Evolutionary conservation across 805 yeast genomes (phyloP).

Genomic region (Metschnikowia sp.): DNA sequence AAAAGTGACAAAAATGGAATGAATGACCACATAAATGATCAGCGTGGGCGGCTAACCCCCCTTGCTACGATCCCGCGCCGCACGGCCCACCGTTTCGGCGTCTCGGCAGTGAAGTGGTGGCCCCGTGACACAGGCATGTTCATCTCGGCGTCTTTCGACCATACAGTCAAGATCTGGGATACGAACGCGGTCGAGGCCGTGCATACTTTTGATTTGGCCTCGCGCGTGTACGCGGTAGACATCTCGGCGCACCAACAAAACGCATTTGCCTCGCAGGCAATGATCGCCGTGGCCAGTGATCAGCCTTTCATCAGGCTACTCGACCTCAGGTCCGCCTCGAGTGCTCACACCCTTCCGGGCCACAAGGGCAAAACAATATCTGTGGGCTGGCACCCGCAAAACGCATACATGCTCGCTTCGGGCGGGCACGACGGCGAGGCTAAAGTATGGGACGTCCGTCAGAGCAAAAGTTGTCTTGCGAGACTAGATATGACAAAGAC

Average conservation of each 20-base stretch:
- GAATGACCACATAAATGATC: constrained; percentile 13
- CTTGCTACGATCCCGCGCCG: constrained; percentile 37
- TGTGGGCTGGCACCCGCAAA: constrained; percentile 73
- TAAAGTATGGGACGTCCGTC: constrained; percentile 81
- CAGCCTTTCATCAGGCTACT: constrained; percentile 65
- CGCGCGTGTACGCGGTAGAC: constrained; percentile 66
- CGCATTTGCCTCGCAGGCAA: constrained; percentile 31
- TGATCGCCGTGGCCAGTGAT: constrained; percentile 70
- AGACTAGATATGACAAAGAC: constrained; percentile 57
- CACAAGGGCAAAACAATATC: constrained; percentile 54
- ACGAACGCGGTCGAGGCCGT: constrained; percentile 62
- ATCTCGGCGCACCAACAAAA: constrained; percentile 30
- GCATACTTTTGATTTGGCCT: constrained; percentile 59
- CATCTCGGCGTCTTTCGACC: constrained; percentile 77
- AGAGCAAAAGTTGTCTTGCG: constrained; percentile 60
- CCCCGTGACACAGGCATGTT: constrained; percentile 84
- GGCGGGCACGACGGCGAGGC: constrained; percentile 83
- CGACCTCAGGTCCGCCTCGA: constrained; percentile 70
- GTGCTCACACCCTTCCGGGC: constrained; percentile 68
- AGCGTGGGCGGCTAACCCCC: constrained; percentile 1
- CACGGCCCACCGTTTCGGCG: constrained; percentile 62
- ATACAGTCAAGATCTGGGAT: constrained; percentile 77
- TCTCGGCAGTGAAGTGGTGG: constrained; percentile 83
- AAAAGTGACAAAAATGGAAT: constrained; percentile 10
- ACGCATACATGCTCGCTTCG: constrained; percentile 60